Evolutionary conservation across 768 basidiomycete genomes (phyloP), one percentile per base, ranked within the genome.

Genomic region (Trametes sanguinea): DNA sequence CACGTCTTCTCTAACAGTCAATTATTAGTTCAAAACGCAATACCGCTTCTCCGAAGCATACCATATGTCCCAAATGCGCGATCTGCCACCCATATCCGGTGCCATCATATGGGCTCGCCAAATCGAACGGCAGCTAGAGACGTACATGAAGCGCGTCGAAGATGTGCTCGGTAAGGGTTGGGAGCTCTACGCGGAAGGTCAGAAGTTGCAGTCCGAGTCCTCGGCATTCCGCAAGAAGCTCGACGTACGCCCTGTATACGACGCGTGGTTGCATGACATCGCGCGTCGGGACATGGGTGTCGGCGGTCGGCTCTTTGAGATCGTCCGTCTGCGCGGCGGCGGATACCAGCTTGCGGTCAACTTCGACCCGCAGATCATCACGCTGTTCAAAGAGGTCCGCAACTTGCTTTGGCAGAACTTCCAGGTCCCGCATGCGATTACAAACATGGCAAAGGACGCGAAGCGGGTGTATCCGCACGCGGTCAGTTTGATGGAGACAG

Each of bases 41-140:
- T 98, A 98, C 74, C 92, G 95, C 13, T 88, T 87, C 73, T 98
- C 95, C 1, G 93, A 98, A 76, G 92, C 95, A 8, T 95, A 91
- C 72, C 94, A 97, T 75, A 98, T 98, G 96, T 90, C 95, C 0
- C 95, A 97, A 74, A 94, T 98, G 87, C 93, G 97, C 29, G 97
- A 99, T 73, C 81, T 98, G 9, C 96, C 96, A 2, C 94, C 95
- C n/a, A 97, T 99, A 56, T 93, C 97, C 1, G 94, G 95, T 30
- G 93, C 97, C 16, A 97, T 98, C 74, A 94, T 96, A 68, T 99
- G 97, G 97, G 96, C 97, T 0, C 84, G 90, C n/a, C 97, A 98
- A 78, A 99, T 99, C 63, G 96, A 98, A 69, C 87, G 95, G 3
- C 97, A 99, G 71, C 85, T 99, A 2, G 81, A 90, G 60, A 88